These are phyloP conservation scores for Fulvia fulva DNA, from an alignment of 2,329 filamentous ascomycete species.

Conservation along the genomic window DNA sequence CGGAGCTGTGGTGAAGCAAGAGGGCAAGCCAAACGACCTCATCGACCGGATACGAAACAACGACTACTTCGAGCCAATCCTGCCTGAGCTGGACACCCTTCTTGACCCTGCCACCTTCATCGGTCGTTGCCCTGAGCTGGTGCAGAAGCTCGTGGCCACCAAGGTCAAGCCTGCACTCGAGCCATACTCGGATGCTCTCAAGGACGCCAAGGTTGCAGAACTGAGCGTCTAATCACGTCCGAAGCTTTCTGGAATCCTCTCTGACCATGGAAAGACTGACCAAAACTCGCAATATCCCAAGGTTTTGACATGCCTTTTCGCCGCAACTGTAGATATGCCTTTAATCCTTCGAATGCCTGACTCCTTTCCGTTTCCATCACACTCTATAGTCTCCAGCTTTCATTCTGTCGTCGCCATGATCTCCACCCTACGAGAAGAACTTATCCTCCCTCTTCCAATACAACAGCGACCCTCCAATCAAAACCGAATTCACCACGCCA, in stretches of 20 bases:
- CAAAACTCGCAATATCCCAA: neutral
- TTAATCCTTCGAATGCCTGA: neutral
- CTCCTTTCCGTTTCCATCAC: neutral
- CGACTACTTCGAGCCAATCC: conserved; percentile 63
- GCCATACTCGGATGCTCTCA: conserved; percentile 30
- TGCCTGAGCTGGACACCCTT: conserved; percentile 34
- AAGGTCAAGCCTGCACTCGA: conserved; percentile 36
- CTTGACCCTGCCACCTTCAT: conserved; percentile 38
- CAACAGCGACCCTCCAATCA: conserved; percentile 29
- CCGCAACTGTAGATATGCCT: neutral
- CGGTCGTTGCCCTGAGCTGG: conserved; percentile 38
- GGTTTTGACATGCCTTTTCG: neutral
- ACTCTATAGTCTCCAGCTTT: neutral
- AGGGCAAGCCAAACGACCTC: conserved; percentile 75
- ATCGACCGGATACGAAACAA: conserved; percentile 70
- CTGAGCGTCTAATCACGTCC: conserved; percentile 25
- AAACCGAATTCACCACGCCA: conserved; percentile 26
- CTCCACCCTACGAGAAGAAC: conserved; percentile 8
- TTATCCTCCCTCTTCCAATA: conserved; percentile 28
- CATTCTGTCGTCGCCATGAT: neutral
- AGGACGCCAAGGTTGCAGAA: conserved; percentile 27
- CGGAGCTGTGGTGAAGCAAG: conserved; percentile 63
- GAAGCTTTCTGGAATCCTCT: neutral
- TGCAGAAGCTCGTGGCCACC: conserved; percentile 36
- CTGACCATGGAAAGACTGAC: neutral